Percentiles rank a stretch among this genome's conserved stretches.
phyloP scores from a whole-genome alignment of 805 yeast species.

The Isabelozyma heimii region DNA sequence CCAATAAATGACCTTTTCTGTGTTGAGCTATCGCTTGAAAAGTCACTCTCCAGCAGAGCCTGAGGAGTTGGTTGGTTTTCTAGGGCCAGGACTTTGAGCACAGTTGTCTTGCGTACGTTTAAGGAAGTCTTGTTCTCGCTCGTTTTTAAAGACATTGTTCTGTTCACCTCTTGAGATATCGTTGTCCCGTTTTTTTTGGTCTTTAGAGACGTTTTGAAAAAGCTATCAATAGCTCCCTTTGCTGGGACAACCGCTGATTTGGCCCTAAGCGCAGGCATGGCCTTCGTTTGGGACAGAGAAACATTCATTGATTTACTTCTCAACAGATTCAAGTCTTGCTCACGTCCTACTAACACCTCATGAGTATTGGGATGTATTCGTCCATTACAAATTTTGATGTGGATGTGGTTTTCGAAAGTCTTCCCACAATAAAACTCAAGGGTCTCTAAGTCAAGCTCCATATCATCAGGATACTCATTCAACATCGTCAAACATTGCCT shows the following conservation, averaged over 20 bases:
- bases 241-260: not conserved
- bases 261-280: not conserved
- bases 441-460: slow-evolving; percentile 40
- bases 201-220: slow-evolving; percentile 1
- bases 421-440: slow-evolving; percentile 47
- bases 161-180: not conserved
- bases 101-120: too few species aligned
- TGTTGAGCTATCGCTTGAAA: not conserved
- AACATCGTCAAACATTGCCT: slow-evolving; percentile 50
- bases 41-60: too few species aligned
- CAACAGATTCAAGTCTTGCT: slow-evolving; percentile 23
- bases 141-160: too few species aligned
- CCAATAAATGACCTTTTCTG: slow-evolving; percentile 16
- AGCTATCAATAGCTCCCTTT: slow-evolving; percentile 4
- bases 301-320: not conserved
- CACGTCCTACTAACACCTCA: slow-evolving; percentile 45
- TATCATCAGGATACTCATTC: slow-evolving; percentile 48
- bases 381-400: slow-evolving; percentile 60
- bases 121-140: too few species aligned
- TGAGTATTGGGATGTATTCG: slow-evolving; percentile 64
- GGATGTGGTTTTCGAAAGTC: slow-evolving; percentile 44
- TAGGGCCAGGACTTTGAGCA: too few species aligned
- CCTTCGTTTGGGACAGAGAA: not conserved
- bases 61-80: too few species aligned
- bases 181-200: not conserved